Conservation (phyloP, 257 asterid genomes). For the Galeopsis tetrahit region DNA sequence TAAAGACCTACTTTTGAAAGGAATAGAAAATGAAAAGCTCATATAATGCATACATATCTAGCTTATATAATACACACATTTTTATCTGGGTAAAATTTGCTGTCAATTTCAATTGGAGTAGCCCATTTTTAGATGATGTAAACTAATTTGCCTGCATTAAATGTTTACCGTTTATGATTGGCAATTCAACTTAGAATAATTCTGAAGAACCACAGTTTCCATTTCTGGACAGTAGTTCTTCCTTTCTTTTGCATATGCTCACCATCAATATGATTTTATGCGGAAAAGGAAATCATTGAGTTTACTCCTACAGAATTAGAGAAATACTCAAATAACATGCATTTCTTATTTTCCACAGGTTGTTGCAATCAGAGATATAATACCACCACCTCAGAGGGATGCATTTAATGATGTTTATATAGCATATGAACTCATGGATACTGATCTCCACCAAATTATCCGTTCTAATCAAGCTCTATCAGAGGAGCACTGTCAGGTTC, state of each 20-base stretch:
- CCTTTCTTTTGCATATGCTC: not conserved
- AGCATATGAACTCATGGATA: slow-evolving; percentile 98
- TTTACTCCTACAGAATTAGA: not conserved
- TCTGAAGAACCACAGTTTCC: slow-evolving; percentile 6
- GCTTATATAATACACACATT: not conserved
- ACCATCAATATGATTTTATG: not conserved
- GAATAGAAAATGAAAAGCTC: not conserved
- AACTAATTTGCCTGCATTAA: slow-evolving; percentile 7
- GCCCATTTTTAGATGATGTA: slow-evolving; percentile 2
- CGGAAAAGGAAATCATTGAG: not conserved
- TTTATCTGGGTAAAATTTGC: not conserved
- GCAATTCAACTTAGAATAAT: not conserved
- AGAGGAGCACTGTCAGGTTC: slow-evolving; percentile 98
- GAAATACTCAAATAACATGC: slow-evolving; percentile 19
- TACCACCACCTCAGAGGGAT: slow-evolving; percentile 87
- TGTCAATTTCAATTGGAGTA: not conserved
- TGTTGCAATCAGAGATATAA: slow-evolving; percentile 93
- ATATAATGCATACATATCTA: not conserved
- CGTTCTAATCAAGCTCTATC: slow-evolving; percentile 94
- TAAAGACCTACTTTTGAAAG: not conserved
- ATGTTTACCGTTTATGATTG: not conserved
- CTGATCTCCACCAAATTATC: slow-evolving; percentile 96
- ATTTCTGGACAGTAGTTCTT: not conserved
- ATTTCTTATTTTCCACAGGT: slow-evolving; percentile 57
- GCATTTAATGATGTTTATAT: slow-evolving; percentile 93